phyloP scores from a whole-genome alignment of 2,329 filamentous ascomycete species.

The Microdochium paspali region DNA sequence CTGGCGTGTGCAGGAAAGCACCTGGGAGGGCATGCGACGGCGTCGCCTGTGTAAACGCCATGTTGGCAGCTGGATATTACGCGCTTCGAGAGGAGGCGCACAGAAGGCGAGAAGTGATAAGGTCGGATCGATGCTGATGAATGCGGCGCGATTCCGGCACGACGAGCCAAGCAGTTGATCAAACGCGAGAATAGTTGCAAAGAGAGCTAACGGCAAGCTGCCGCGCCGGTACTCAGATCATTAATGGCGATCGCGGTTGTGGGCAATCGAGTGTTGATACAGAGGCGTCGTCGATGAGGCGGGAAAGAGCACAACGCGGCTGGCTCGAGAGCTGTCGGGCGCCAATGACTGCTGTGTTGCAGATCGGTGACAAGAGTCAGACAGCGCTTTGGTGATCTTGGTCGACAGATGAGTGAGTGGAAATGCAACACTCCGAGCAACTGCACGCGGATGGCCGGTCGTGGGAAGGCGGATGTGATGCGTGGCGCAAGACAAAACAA shows the following conservation, averaged over 20 bases:
- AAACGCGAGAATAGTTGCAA: neutral
- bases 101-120: neutral
- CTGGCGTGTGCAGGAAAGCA: constrained; percentile 68
- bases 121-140: neutral
- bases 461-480: neutral
- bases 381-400: neutral
- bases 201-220: neutral
- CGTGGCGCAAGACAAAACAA: neutral
- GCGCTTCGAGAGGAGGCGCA: neutral
- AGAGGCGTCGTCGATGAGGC: neutral
- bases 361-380: neutral
- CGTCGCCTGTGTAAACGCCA: constrained; percentile 50
- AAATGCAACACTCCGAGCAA: neutral
- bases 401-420: neutral
- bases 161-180: neutral
- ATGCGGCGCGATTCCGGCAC: neutral
- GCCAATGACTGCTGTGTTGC: neutral
- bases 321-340: neutral
- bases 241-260: neutral
- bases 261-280: neutral
- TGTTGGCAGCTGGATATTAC: constrained; percentile 14
- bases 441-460: neutral
- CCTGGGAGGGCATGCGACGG: constrained; percentile 67
- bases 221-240: neutral
- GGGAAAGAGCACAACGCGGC: neutral